phyloP scores from a whole-genome alignment of 441 rosid genomes.

The Mallotus repandus region DNA sequence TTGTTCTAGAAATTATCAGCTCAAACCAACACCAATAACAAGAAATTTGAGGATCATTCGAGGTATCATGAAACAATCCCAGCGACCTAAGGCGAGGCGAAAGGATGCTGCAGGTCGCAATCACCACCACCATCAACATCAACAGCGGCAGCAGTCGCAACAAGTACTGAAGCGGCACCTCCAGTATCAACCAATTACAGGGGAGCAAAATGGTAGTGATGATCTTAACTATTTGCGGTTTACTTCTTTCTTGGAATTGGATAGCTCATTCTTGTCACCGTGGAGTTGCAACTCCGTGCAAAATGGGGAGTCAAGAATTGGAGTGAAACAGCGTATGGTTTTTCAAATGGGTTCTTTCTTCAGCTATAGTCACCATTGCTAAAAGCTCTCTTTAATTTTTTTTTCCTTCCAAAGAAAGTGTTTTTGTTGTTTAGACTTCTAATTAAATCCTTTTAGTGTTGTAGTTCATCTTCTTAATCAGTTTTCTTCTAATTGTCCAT shows the following conservation, averaged over 20 bases:
- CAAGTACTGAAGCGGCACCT: too few species aligned
- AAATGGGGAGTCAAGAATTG: too few species aligned
- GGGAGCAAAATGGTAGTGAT: background rate
- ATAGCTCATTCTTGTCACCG: background rate
- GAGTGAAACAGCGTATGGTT: background rate
- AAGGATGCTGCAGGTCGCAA: background rate
- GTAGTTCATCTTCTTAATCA: too few species aligned
- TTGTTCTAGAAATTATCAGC: too few species aligned
- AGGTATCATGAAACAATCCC: background rate
- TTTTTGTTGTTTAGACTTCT: background rate
- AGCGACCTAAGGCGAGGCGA: background rate
- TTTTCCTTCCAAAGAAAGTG: too few species aligned
- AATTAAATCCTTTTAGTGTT: background rate
- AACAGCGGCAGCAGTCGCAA: background rate
- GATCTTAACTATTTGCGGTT: background rate
- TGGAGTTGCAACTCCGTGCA: background rate
- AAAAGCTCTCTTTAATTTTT: too few species aligned
- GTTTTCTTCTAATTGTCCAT: too few species aligned
- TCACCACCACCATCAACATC: background rate
- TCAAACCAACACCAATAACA: too few species aligned
- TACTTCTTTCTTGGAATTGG: background rate
- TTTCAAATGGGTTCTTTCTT: constrained; percentile 7
- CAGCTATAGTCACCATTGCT: background rate
- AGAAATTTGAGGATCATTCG: background rate
- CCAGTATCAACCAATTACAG: background rate